phyloP scores from a whole-genome alignment of 2,329 filamentous ascomycete genomes.

The Ramichloridium luteum region DNA sequence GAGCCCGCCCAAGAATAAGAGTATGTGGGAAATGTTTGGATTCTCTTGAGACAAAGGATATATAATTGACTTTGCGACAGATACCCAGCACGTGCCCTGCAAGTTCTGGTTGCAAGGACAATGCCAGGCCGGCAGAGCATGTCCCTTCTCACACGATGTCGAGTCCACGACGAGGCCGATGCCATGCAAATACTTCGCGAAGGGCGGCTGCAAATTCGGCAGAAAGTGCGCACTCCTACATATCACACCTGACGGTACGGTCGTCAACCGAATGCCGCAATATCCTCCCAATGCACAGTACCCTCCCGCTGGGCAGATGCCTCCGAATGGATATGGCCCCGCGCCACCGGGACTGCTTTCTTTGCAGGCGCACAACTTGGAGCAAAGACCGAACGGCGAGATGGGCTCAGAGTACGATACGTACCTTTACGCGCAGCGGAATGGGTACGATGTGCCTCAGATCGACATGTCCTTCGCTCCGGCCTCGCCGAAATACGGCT shows the following conservation, averaged over 20 bases:
- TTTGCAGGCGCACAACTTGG: slow-evolving; percentile 24
- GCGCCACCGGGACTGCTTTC: slow-evolving; percentile 24
- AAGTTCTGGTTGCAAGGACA: slow-evolving; percentile 97
- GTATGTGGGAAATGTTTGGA: slow-evolving; percentile 18
- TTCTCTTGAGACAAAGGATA: slow-evolving; percentile 1
- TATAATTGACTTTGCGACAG: slow-evolving; percentile 35
- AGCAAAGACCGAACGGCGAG: slow-evolving; percentile 19
- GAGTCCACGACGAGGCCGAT: slow-evolving; percentile 74
- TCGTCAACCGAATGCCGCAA: slow-evolving; percentile 56
- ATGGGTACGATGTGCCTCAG: slow-evolving; percentile 18
- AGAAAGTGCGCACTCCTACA: slow-evolving; percentile 96
- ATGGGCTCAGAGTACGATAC: slow-evolving; percentile 16
- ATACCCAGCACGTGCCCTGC: slow-evolving; percentile 95
- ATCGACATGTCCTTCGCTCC: slow-evolving; percentile 49
- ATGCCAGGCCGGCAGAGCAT: slow-evolving; percentile 90
- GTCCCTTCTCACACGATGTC: slow-evolving; percentile 90
- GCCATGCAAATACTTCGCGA: slow-evolving; percentile 95
- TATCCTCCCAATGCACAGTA: slow-evolving; percentile 11
- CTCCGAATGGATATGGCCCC: slow-evolving; percentile 12
- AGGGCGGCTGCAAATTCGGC: slow-evolving; percentile 99
- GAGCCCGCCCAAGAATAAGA: slow-evolving; percentile 40
- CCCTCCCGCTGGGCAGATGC: slow-evolving; percentile 3
- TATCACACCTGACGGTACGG: slow-evolving; percentile 81
- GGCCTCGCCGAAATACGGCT: slow-evolving; percentile 59
- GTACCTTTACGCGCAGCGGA: slow-evolving; percentile 18